phyloP scores from a whole-genome alignment of 2,329 filamentous ascomycete genomes.

The Neopestalotiopsis sp. region DNA sequence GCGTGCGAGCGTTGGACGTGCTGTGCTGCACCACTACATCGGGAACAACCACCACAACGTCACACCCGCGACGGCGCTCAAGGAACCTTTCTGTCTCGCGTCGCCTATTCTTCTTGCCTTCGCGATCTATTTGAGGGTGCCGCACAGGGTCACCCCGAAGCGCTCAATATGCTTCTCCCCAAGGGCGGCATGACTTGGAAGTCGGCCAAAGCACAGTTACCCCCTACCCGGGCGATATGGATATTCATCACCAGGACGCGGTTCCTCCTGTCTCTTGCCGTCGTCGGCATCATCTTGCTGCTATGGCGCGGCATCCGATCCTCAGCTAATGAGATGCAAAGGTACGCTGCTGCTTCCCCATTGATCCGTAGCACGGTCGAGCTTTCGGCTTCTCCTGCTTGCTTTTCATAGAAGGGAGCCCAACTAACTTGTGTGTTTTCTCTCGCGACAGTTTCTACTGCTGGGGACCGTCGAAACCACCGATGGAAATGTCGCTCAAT shows the following conservation, averaged over 20 bases:
- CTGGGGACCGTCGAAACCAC: conserved; percentile 93
- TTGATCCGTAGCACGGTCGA: background rate
- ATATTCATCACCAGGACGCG: conserved; percentile 76
- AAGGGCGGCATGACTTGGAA: conserved; percentile 95
- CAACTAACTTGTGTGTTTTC: conserved; percentile 21
- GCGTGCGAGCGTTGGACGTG: conserved; percentile 2
- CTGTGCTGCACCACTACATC: background rate
- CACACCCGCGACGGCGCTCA: conserved; percentile 9
- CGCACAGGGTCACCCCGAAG: conserved; percentile 45
- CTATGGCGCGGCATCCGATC: conserved; percentile 86
- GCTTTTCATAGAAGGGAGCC: background rate
- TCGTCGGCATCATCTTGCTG: conserved; percentile 75
- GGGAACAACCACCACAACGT: conserved; percentile 10
- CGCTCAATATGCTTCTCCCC: conserved; percentile 78
- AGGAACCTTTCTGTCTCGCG: conserved; percentile 1
- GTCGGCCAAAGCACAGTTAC: conserved; percentile 79
- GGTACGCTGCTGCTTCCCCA: conserved; percentile 57
- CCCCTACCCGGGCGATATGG: conserved; percentile 75
- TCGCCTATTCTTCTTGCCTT: conserved; percentile 22
- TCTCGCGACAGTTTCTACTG: conserved; percentile 80
- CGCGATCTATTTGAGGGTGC: conserved; percentile 39
- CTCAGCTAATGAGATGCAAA: conserved; percentile 87
- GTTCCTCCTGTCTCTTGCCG: conserved; percentile 74
- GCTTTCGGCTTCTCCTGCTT: background rate
- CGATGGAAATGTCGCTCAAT: conserved; percentile 92